Evolutionary conservation across 2,329 filamentous ascomycete genomes (phyloP).

Genomic region (Fusarium camptoceras): DNA sequence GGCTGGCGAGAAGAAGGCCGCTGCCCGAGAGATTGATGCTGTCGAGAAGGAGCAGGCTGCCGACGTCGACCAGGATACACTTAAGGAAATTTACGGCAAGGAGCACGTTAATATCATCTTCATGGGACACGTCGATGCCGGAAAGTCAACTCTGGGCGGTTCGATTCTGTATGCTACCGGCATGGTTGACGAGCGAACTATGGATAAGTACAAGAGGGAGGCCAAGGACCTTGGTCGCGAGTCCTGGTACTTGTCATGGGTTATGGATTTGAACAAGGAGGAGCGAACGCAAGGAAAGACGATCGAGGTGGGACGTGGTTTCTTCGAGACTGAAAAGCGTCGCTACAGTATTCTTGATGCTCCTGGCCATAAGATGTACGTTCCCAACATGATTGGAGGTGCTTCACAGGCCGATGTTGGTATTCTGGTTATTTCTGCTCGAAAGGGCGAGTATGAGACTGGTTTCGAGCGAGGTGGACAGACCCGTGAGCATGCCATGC

Average conservation of each 20-base stretch:
- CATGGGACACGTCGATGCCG: slow-evolving; percentile 97
- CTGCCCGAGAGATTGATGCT: slow-evolving; percentile 78
- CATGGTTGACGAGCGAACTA: slow-evolving; percentile 98
- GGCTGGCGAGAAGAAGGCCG: slow-evolving; percentile 63
- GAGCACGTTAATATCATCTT: slow-evolving; percentile 95
- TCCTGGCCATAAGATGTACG: slow-evolving; percentile 97
- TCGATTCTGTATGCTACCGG: slow-evolving; percentile 93
- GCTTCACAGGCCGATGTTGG: slow-evolving; percentile 94
- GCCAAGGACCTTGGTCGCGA: slow-evolving; percentile 96
- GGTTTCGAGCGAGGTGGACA: slow-evolving; percentile 97
- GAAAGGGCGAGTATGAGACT: slow-evolving; percentile 98
- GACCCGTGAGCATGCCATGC: slow-evolving; percentile 95
- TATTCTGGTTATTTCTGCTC: slow-evolving; percentile 93
- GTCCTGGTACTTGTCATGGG: slow-evolving; percentile 99
- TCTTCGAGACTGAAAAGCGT: slow-evolving; percentile 96
- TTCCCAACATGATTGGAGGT: slow-evolving; percentile 97
- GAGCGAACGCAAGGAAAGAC: slow-evolving; percentile 97
- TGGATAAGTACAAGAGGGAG: slow-evolving; percentile 98
- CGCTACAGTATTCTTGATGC: slow-evolving; percentile 97
- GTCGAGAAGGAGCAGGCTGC: slow-evolving; percentile 85
- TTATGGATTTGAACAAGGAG: slow-evolving; percentile 95
- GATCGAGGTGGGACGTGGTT: slow-evolving; percentile 94
- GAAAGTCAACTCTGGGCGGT: slow-evolving; percentile 95
- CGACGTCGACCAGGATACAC: slow-evolving; percentile 76
- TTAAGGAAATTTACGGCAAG: slow-evolving; percentile 97